Evolutionary conservation across 2,329 filamentous ascomycete species (phyloP), one percentile per base, ranked within the genome.

Genomic region (Leptographium wingfieldii): DNA sequence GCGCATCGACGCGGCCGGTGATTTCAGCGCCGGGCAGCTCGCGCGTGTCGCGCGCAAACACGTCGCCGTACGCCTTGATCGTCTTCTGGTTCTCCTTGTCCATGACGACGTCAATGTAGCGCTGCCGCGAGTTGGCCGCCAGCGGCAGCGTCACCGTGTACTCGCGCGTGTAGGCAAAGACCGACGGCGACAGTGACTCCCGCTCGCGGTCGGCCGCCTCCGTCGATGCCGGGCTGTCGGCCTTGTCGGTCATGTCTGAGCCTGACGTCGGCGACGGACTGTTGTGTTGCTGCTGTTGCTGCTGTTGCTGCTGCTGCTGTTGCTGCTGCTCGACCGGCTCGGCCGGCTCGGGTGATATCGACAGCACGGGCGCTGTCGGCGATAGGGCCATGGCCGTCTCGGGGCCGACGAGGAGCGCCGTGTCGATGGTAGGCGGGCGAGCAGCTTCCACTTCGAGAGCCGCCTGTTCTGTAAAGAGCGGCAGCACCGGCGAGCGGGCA

Each of bases 131-230:
- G 57, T 75, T 80, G 16, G 80, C 73, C 19, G 80, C 76, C 63
- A 85, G 77, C 0, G 82, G 80, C 0, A 86, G 70, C 0, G 83
- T 84, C 38, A 86, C 70, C 4, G 78, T 64, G 63, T 79, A 79
- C 54, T 82, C 77, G 59, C 71, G 53, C 3, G 58, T 61, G 48
- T 59, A 52, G 6, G 14, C 46, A 60, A 63, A 5, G 58, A 49
- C 16, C 53, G 59, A 22, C 27, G 48, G 56, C 27, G 56, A 49
- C 10, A 31, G 38, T 43, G 16, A 25, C 9, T 57, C 46, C 16
- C 56, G 53, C 3, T 61, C 54, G 3, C 43, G 48, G 10, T 61
- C 59, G 14, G 55, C 60, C 9, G 57, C 56, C 19, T 22, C 43
- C 43, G 19, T 19, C 10, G 27, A 54, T 11, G 31, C 49, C n/a